Conservation (phyloP, 768 basidiomycete genomes). For the Boletales sp. region DNA sequence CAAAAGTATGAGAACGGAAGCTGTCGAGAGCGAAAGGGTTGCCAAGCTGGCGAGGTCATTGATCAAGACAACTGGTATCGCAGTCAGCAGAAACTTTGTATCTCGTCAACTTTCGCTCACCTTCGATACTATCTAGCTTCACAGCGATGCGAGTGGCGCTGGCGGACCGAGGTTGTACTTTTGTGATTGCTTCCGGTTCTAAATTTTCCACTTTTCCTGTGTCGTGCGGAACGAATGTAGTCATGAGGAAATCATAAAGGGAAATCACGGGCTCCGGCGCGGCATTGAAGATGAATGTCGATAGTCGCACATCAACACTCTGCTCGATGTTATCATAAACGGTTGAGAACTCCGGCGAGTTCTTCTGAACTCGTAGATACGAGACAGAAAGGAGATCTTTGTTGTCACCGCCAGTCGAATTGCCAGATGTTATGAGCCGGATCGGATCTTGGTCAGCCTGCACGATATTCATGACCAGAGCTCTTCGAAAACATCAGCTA, state of each 20-base stretch:
- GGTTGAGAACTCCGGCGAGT: slow-evolving; percentile 81
- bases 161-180: slow-evolving; percentile 10
- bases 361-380: slow-evolving; percentile 76
- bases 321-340: slow-evolving; percentile 85
- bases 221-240: slow-evolving; percentile 74
- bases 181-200: slow-evolving; percentile 5
- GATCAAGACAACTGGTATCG: slow-evolving; percentile 63
- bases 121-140: slow-evolving; percentile 80
- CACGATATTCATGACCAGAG: slow-evolving; percentile 71
- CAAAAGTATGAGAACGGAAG: slow-evolving; percentile 77
- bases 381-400: slow-evolving; percentile 73
- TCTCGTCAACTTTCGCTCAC: slow-evolving; percentile 37
- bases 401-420: slow-evolving; percentile 37
- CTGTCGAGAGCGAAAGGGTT: slow-evolving; percentile 86
- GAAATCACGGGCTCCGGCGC: slow-evolving; percentile 89
- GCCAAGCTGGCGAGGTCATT: slow-evolving; percentile 70
- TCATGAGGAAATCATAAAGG: slow-evolving; percentile 96
- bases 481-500: slow-evolving; percentile 39
- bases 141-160: slow-evolving; percentile 79
- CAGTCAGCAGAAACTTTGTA: slow-evolving; percentile 9
- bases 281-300: slow-evolving; percentile 85
- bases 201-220: slow-evolving; percentile 4
- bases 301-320: slow-evolving; percentile 79
- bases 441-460: slow-evolving; percentile 53
- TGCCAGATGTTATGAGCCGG: slow-evolving; percentile 62